Base-by-base conservation (phyloP, 2,329 filamentous ascomycete genomes). In the Alternaria panax region DNA sequence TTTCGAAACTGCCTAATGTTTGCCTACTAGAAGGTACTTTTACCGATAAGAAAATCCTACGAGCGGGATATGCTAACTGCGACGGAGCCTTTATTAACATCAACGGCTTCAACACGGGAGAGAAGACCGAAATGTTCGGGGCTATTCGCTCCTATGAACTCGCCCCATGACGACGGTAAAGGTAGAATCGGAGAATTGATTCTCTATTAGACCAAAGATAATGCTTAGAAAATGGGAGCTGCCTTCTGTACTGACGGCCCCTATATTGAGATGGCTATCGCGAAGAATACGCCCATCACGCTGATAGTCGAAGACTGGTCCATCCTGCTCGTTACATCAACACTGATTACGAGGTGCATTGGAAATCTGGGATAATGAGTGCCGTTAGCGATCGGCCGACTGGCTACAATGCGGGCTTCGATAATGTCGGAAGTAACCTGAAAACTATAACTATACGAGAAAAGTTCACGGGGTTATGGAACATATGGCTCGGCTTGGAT, bases 111-210 rank as follows among this genome's bases (percentile, higher is more conserved):
- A 55, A 40, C 22, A 18, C 9, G 2, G 53, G 45, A 25, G 18
- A 85, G 70, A 85, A 85, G 65, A 77, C 77, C 0, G 83, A 86
- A 69, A 80, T 80, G 2, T 86, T 78, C 66, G 86, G 73, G 74
- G 73, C 70, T 3, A 76, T 79, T 12, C 69, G 77, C n/a, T 51
- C 60, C 6, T 79, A 78, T 53, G 76, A 80, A 62, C 59, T 80
- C 2, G 77, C 78, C n/a, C 16, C 77, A 50, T 81, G 84, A 84
- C 57, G 80, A 81, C 61, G 79, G 76, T 1, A 79, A 80, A 53
- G 74, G 71, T 5, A 65, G 72, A 24, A 67, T 79, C 38, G 68
- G 71, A 24, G 73, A 75, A n/a, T 73, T 43, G 38, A 54, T 61
- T 30, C 34, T 58, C 1, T 24, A 48, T 8, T 54, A 61, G 16